phyloP scores from a whole-genome alignment of 2,329 filamentous ascomycete species.

The Cadophora gregata region DNA sequence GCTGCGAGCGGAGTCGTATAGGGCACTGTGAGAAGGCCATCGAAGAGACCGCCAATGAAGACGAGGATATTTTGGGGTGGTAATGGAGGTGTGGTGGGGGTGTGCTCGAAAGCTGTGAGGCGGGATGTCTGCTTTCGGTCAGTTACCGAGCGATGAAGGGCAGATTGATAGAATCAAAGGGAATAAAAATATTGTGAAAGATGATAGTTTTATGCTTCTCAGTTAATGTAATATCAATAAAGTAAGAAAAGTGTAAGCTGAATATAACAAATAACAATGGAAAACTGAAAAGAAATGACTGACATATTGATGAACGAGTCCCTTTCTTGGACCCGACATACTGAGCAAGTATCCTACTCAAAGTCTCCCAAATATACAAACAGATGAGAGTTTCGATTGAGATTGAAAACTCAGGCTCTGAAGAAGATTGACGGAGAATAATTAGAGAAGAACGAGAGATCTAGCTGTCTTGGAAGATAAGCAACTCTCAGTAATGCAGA shows the following conservation, averaged over 20 bases:
- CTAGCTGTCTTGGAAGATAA: neutral
- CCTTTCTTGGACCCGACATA: conserved; percentile 29
- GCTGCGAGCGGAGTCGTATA: conserved; percentile 52
- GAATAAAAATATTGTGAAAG: too few species aligned
- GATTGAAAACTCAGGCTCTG: neutral
- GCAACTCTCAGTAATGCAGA: neutral
- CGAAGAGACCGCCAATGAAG: conserved; percentile 60
- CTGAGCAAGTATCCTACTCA: neutral
- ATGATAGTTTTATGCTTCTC: neutral
- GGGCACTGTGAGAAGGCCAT: conserved; percentile 55
- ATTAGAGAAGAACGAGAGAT: neutral
- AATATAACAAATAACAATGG: neutral
- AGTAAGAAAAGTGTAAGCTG: neutral
- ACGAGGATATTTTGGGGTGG: conserved; percentile 53
- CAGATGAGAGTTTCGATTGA: neutral
- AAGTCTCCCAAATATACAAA: too few species aligned
- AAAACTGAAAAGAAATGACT: conserved; percentile 12
- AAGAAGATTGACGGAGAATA: neutral
- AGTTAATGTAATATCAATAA: neutral
- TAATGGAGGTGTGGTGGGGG: conserved; percentile 27
- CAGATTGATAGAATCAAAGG: too few species aligned
- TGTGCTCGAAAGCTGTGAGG: conserved; percentile 45
- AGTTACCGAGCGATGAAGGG: neutral
- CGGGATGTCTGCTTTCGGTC: conserved; percentile 33
- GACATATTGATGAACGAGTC: conserved; percentile 38